Conservation (phyloP, 768 basidiomycete species). For the Rhodosporidiobolus sp. region DNA sequence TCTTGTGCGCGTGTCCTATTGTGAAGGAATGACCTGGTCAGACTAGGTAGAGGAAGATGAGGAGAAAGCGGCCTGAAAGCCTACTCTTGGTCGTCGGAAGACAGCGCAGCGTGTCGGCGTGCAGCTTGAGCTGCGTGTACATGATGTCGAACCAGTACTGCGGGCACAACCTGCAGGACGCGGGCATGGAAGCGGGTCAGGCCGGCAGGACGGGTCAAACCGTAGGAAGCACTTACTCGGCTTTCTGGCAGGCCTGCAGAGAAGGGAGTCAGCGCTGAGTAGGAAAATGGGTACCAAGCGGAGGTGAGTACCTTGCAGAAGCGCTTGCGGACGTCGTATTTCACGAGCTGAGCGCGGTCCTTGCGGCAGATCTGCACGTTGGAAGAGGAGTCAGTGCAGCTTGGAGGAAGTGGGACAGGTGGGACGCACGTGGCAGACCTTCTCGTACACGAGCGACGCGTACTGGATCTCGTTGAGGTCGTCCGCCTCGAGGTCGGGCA, state of each 20-base stretch:
- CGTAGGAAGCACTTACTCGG: too few species aligned
- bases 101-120: neutral
- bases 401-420: neutral
- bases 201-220: neutral
- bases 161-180: neutral
- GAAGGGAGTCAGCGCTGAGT: neutral
- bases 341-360: neutral
- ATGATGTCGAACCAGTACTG: neutral
- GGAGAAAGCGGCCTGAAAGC: too few species aligned
- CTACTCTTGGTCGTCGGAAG: neutral
- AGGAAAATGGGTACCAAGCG: neutral
- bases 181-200: too few species aligned
- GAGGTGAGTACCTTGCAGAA: neutral
- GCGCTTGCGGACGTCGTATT: neutral
- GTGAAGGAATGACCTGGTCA: neutral
- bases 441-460: slow-evolving; percentile 3
- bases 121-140: neutral
- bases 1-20: neutral
- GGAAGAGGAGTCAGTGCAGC: neutral
- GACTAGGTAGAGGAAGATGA: neutral
- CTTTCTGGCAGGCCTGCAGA: neutral
- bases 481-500: slow-evolving; percentile 8
- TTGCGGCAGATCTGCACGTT: slow-evolving; percentile 1
- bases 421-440: slow-evolving; percentile 3
- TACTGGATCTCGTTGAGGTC: slow-evolving; percentile 3